A percentile compares a stretch with the other conserved stretches of the same genome.
phyloP scores from a whole-genome alignment of 2,329 filamentous ascomycete species.

The Talaromyces sp. region DNA sequence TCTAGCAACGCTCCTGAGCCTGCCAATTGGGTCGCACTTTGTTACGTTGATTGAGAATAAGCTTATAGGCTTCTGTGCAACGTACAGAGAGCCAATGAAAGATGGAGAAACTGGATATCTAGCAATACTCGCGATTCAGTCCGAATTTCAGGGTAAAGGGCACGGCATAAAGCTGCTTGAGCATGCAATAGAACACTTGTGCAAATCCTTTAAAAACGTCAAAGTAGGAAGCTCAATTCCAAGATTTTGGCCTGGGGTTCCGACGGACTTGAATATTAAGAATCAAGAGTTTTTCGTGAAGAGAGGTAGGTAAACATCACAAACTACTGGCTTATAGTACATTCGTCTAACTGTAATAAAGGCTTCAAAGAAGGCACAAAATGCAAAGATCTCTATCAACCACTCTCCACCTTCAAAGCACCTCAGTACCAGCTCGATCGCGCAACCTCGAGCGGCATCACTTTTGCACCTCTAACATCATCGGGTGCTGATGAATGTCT shows the following conservation, averaged over 20 bases:
- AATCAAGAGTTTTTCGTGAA: conserved; percentile 6
- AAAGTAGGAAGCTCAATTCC: conserved; percentile 6
- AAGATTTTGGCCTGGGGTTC: conserved; percentile 11
- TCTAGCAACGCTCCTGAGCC: neutral
- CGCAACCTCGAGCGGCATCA: conserved; percentile 1
- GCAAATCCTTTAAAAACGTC: neutral
- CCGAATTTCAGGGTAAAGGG: neutral
- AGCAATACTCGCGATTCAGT: neutral
- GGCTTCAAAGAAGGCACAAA: conserved; percentile 7
- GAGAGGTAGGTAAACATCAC: neutral
- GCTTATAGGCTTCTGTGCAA: conserved; percentile 8
- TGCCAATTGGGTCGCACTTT: conserved; percentile 3
- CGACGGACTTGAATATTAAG: neutral
- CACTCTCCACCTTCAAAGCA: conserved; percentile 4
- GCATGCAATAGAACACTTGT: neutral
- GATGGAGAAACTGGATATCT: conserved; percentile 4
- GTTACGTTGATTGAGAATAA: neutral
- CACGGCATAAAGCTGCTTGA: neutral
- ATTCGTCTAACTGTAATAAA: neutral
- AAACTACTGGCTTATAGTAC: too few species aligned
- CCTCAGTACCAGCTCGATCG: conserved; percentile 12
- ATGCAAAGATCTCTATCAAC: conserved; percentile 10
- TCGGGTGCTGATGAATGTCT: conserved; percentile 5
- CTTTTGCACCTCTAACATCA: conserved; percentile 7
- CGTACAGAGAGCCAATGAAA: neutral